Evolutionary conservation across 75 land plant species (phyloP), one percentile per base, ranked within the genome.

Genomic region (Azolla pinnata): DNA sequence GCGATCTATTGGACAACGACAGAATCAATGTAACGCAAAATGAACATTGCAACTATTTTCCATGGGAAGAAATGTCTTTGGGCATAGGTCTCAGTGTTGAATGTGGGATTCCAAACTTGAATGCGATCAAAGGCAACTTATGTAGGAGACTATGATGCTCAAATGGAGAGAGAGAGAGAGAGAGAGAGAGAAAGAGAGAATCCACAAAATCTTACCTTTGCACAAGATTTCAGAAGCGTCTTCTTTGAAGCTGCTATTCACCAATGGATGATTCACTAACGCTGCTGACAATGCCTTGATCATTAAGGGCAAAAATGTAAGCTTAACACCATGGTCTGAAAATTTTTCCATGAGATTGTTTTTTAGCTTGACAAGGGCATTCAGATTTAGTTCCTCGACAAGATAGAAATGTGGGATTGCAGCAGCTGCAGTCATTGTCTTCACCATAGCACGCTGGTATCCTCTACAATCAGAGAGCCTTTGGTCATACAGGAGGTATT

Each of bases 341-440:
- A 70, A 82, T 40, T 67, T 70, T 9, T 70, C 57, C 50, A 79
- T 83, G 64, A 95, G 85, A 19, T 74, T 28, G 3, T 63, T 54
- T 64, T 83, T 90, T n/a, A 95, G 77, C 57, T 83, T 31, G 17
- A 78, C 65, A 49, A 95, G 77, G 5, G 82, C 61, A 66, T 90
- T 70, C 66, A 83, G 73, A 30, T 74, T 75, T 29, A 95, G 73
- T 59, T 95, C 99, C 62, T 95, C 99, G 29, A 86, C 58, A 67
- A 83, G 91, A 62, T 89, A 83, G 66, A 89, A 95, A 67, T 95
- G 99, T 31, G 99, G 99, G 69, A 95, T 75, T 58, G 83, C 80
- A 20, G 88, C 96, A 44, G 99, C 99, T 63, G 85, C 74, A 35
- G 79, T 76, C 99, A 95, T 95, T 47, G 96, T 69, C 51, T 89